Evolutionary conservation across 1,139 yeast species (phyloP).

Genomic region (Spathaspora sp.): DNA sequence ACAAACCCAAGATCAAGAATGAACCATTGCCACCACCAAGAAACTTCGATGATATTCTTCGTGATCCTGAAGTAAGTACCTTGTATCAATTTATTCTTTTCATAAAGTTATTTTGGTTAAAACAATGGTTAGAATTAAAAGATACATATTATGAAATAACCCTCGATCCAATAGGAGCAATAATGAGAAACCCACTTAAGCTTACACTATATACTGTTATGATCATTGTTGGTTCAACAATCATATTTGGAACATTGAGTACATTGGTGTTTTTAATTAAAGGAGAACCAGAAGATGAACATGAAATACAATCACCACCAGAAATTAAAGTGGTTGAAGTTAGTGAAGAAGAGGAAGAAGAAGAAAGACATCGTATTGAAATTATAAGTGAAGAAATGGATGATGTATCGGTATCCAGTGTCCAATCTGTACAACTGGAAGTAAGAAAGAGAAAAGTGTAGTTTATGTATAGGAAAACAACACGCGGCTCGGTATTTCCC

Average conservation of each 20-base stretch:
- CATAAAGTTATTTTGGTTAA: constrained; percentile 18
- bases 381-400: constrained; percentile 2
- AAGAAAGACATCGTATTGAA: constrained; percentile 3
- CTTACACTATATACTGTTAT: constrained; percentile 47
- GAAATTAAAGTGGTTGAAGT: not conserved
- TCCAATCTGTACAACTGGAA: not conserved
- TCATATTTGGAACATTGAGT: constrained; percentile 42
- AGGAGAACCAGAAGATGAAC: constrained; percentile 3
- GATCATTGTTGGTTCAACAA: constrained; percentile 37
- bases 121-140: constrained; percentile 26
- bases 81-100: constrained; percentile 22
- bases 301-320: constrained; percentile 2
- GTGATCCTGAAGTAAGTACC: constrained; percentile 21
- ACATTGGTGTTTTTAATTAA: constrained; percentile 24
- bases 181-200: constrained; percentile 47
- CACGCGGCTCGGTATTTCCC: not conserved
- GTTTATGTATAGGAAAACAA: not conserved
- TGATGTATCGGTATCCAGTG: not conserved
- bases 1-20: constrained; percentile 38
- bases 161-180: constrained; percentile 41
- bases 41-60: constrained; percentile 36
- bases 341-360: constrained; percentile 11
- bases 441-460: constrained; percentile 1
- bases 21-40: constrained; percentile 44
- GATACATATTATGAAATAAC: constrained; percentile 38